Evolutionary conservation across 2,329 filamentous ascomycete species (phyloP), one percentile per base, ranked within the genome.

Genomic region (Colletotrichum lentis): DNA sequence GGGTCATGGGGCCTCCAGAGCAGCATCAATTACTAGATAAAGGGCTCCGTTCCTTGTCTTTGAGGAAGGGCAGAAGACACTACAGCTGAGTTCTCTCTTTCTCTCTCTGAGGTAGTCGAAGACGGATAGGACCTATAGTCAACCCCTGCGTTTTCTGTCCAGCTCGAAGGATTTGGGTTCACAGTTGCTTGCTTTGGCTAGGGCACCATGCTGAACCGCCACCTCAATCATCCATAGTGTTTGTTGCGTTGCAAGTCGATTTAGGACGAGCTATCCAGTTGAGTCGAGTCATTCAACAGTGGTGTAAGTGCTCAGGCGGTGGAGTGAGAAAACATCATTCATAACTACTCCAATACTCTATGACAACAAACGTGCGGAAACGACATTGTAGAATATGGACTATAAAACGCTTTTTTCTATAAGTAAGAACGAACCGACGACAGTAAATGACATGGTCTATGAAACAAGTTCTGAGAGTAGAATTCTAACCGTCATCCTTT

Each of bases 161-260:
- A 5, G 24, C 24, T 27, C 24, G 24, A 27, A 27, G 24, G 6
- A 5, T 27, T 27, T 27, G 24, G 24, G 24, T 27, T 27, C 24
- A 27, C 24, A 27, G 24, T 27, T 27, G 24, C 6, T 27, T 27
- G 24, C 6, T 27, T 27, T 27, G 24, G 3, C n/a, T n/a, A n/a
- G 79, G 69, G 69, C 27, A 78, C 37, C 1, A 76, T 76, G 41
- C 79, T 77, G 16, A 69, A n/a, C n/a, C n/a, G n/a, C n/a, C n/a
- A n/a, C n/a, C 69, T 64, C 58, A 77, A 43, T 12, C 79, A 68
- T 43, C 12, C 41, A 43, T 5, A 43, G 16, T 43, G 18, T 43
- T n/a, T n/a, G 16, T 6, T n/a, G 8, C 8, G 41, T 14, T n/a
- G 41, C 1, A 43, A 7, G 8, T 43, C 12, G 8, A 18, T 43